A percentile compares a stretch with the other conserved stretches of the same genome.
Evolutionary conservation across 2,329 filamentous ascomycete species (phyloP).

Genomic region (Diaporthe vaccinii): DNA sequence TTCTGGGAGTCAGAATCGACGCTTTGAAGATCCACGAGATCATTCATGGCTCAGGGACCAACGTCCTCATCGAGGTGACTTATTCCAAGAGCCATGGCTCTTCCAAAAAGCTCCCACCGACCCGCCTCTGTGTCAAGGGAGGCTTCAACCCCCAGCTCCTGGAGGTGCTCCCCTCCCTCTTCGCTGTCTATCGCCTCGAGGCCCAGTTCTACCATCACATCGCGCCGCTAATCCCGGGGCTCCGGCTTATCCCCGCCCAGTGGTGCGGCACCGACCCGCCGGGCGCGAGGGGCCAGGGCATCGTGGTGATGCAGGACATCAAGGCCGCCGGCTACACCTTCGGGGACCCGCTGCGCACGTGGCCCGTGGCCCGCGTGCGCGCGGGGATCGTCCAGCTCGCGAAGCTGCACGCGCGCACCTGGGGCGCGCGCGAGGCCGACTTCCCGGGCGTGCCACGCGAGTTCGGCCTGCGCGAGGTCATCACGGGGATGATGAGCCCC

Average conservation of each 20-base stretch:
- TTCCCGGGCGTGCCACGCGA: slow-evolving; percentile 43
- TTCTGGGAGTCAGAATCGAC: slow-evolving; percentile 42
- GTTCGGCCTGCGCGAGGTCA: slow-evolving; percentile 52
- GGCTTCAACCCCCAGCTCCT: slow-evolving; percentile 51
- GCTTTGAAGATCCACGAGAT: slow-evolving; percentile 37
- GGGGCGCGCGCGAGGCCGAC: slow-evolving; percentile 50
- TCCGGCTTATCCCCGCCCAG: slow-evolving; percentile 28
- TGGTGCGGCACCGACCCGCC: slow-evolving; percentile 34
- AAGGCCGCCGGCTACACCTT: slow-evolving; percentile 44
- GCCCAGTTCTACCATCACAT: slow-evolving; percentile 39
- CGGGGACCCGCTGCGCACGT: slow-evolving; percentile 31
- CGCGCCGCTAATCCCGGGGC: slow-evolving; percentile 44
- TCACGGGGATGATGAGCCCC: slow-evolving; percentile 41
- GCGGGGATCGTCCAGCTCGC: slow-evolving; percentile 55
- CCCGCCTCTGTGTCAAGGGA: slow-evolving; percentile 53
- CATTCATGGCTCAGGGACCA: slow-evolving; percentile 44
- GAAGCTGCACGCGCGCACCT: slow-evolving; percentile 55
- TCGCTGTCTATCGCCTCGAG: slow-evolving; percentile 37
- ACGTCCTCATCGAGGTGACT: slow-evolving; percentile 44
- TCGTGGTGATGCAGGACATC: slow-evolving; percentile 33
- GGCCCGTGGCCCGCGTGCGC: slow-evolving; percentile 28
- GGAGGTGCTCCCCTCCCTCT: slow-evolving; percentile 24
- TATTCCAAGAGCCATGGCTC: slow-evolving; percentile 43
- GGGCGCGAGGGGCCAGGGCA: slow-evolving; percentile 34
- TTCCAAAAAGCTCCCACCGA: slow-evolving; percentile 41